These are phyloP conservation scores for Sutorius australiensis DNA, from an alignment of 768 basidiomycete genomes.

Conservation along the genomic window DNA sequence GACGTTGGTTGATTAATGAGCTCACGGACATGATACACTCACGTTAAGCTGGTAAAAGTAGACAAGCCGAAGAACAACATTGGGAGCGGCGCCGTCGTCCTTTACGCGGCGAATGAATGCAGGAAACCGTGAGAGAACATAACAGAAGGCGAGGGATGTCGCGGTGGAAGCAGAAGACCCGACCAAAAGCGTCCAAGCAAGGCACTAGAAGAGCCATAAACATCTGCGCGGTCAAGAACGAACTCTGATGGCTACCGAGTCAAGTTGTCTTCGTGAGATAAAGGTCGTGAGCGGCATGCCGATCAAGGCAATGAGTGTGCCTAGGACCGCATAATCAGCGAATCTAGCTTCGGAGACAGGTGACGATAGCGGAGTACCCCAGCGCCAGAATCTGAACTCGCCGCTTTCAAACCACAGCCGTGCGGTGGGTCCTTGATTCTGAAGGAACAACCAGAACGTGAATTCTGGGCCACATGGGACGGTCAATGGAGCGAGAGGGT, in stretches of 20 bases:
- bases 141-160: constrained; percentile 69
- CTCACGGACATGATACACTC: constrained; percentile 25
- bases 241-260: constrained; percentile 40
- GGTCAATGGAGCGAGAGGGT: constrained; percentile 4
- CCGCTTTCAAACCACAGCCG: constrained; percentile 77
- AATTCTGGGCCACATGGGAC: constrained; percentile 45
- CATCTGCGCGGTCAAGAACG: constrained; percentile 1
- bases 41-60: constrained; percentile 81
- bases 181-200: constrained; percentile 72
- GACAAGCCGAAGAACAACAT: constrained; percentile 67
- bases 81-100: constrained; percentile 67
- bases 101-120: constrained; percentile 67
- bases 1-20: neutral
- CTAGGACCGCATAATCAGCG: constrained; percentile 34
- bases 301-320: constrained; percentile 58
- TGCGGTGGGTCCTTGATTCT: constrained; percentile 69
- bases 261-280: constrained; percentile 52
- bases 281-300: constrained; percentile 73
- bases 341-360: neutral
- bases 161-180: constrained; percentile 63
- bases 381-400: constrained; percentile 72
- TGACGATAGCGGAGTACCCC: constrained; percentile 41
- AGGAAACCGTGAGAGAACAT: constrained; percentile 69
- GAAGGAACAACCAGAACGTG: constrained; percentile 78
- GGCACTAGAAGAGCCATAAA: constrained; percentile 42